Conservation (phyloP, 2,329 filamentous ascomycete genomes). For the Talaromyces sp. region DNA sequence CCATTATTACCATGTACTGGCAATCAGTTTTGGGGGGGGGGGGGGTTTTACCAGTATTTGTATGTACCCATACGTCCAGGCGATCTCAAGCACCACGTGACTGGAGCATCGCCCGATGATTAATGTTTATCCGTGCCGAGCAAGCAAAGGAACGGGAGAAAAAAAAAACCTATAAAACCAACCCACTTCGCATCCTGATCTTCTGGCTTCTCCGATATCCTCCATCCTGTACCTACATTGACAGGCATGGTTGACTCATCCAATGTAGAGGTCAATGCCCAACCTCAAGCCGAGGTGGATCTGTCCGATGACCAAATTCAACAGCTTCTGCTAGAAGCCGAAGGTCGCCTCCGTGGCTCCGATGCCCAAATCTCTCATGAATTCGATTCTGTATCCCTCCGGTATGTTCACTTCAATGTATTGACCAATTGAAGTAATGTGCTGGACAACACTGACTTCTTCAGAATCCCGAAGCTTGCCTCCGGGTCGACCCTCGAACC, state of each 20-base stretch:
- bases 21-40: too few species aligned
- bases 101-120: not conserved
- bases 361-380: slow-evolving; percentile 22
- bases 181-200: not conserved
- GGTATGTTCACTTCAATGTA: slow-evolving; percentile 10
- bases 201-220: not conserved
- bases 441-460: not conserved
- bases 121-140: slow-evolving; percentile 25
- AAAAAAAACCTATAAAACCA: slow-evolving; percentile 26
- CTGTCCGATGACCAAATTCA: slow-evolving; percentile 67
- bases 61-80: too few species aligned
- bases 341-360: slow-evolving; percentile 54
- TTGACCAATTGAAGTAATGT: not conserved
- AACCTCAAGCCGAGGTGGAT: slow-evolving; percentile 40
- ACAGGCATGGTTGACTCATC: slow-evolving; percentile 24
- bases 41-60: too few species aligned
- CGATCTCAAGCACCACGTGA: not conserved
- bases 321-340: slow-evolving; percentile 65
- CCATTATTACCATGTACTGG: too few species aligned
- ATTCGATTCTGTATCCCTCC: slow-evolving; percentile 15
- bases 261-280: slow-evolving; percentile 11
- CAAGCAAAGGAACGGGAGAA: slow-evolving; percentile 20
- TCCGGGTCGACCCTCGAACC: slow-evolving; percentile 52
- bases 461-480: slow-evolving; percentile 56
- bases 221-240: not conserved